Evolutionary conservation across 2,329 filamentous ascomycete genomes (phyloP).

Genomic region (Rhytidhysteron rufulum): DNA sequence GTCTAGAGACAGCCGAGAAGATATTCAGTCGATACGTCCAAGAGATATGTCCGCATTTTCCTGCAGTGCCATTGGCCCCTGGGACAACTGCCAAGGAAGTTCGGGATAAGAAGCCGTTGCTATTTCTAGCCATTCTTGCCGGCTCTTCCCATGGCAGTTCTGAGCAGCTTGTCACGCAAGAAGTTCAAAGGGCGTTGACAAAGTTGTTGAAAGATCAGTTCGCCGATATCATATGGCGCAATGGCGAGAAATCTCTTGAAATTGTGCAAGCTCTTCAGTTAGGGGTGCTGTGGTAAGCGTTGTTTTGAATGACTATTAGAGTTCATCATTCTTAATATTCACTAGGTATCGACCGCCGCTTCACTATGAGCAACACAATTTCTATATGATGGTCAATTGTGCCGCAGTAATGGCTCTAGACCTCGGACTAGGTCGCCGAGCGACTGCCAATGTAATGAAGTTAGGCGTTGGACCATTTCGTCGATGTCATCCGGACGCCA

Average conservation of each 20-base stretch:
- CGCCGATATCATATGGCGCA: constrained; percentile 69
- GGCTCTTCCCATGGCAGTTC: constrained; percentile 48
- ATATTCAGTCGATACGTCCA: constrained; percentile 57
- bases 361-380: constrained; percentile 80
- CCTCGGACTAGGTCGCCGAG: constrained; percentile 67
- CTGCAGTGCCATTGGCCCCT: constrained; percentile 55
- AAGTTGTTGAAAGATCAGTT: constrained; percentile 69
- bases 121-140: constrained; percentile 57
- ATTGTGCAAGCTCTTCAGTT: constrained; percentile 76
- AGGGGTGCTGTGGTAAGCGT: constrained; percentile 69
- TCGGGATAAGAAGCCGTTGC: constrained; percentile 55
- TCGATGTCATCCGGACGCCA: constrained; percentile 41
- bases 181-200: constrained; percentile 59
- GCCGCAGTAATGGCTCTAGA: constrained; percentile 80
- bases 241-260: constrained; percentile 77
- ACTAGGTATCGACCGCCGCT: constrained; percentile 74
- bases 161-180: constrained; percentile 43
- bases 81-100: constrained; percentile 52
- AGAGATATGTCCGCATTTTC: constrained; percentile 53
- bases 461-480: constrained; percentile 30
- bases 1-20: constrained; percentile 47
- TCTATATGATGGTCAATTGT: constrained; percentile 81
- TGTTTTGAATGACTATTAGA: not conserved
- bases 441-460: constrained; percentile 39
- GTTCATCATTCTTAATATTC: not conserved